Base-by-base conservation (phyloP, 768 basidiomycete genomes). In the Collybia sordida region DNA sequence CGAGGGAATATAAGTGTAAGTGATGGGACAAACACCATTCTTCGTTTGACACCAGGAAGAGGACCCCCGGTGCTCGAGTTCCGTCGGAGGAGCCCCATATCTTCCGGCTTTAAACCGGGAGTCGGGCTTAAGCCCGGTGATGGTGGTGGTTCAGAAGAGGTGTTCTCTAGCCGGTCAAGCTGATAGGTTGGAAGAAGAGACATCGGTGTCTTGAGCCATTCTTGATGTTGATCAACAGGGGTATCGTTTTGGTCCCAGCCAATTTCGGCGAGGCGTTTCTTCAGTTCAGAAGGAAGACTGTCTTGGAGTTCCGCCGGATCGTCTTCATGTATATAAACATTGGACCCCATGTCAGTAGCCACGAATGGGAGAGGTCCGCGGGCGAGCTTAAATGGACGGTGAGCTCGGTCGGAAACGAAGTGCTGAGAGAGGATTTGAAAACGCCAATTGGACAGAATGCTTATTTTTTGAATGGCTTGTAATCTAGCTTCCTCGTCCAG, bases 331-430 rank as follows among this genome's bases (percentile, higher is more conserved):
- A 85, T 71, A 56, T 81, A 88, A 8, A 71, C 63, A 50, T 69
- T 79, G 1, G 84, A 81, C 1, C 89, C 89, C 39, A 90, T 83
- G 55, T 90, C 88, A 0, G 86, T 87, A 0, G 87, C 79, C 11
- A 89, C 78, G 57, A 90, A 92, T 0, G 84, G 71, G n/a, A 90
- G 73, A 1, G 84, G 84, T 7, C 75, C 79, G n/a, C 85, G 75
- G n/a, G 83, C 77, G 15, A 83, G 63, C 57, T 82, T 87, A 69
- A 92, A 90, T 0, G 87, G 83, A 19, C 86, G 78, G 56, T 81
- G 82, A 0, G 68, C 67, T 36, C 82, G 78, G 60, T 90, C 87
- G 3, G 73, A 63, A 19, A 89, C 66, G 38, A 82, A 76, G 34
- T 74, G 76, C 59, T 86, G 86, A 3, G 81, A 78, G 43, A 82